These are phyloP conservation scores for Xylariaceae sp. DNA, from an alignment of 2,329 filamentous ascomycete genomes.

Conservation along the genomic window DNA sequence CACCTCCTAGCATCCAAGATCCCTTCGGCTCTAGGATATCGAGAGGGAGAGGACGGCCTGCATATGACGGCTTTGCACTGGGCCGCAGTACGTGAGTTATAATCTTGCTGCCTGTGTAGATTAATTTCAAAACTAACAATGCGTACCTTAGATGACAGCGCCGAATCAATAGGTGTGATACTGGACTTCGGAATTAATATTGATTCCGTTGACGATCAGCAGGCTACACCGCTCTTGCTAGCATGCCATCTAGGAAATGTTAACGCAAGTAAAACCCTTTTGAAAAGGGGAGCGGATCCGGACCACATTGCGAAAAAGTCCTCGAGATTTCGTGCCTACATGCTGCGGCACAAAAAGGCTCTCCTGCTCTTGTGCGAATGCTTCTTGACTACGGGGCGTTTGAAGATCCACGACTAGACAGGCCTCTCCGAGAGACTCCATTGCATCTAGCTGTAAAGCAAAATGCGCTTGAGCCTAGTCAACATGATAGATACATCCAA, in stretches of 20 bases:
- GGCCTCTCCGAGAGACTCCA: neutral
- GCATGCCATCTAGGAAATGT: neutral
- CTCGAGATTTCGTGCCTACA: neutral
- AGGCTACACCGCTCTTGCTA: too few species aligned
- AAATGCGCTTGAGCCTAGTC: too few species aligned
- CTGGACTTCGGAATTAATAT: neutral
- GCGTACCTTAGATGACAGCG: neutral
- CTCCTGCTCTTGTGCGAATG: neutral
- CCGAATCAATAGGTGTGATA: neutral
- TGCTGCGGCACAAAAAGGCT: neutral
- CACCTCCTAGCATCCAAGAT: too few species aligned
- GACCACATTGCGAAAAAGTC: neutral
- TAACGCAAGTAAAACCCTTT: neutral
- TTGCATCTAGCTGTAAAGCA: too few species aligned
- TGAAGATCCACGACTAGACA: neutral
- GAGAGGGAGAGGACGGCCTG: neutral
- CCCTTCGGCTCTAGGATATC: too few species aligned
- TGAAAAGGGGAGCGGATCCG: neutral
- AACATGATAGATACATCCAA: too few species aligned
- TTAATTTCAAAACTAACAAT: neutral
- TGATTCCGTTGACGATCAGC: neutral
- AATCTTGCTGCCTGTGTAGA: neutral
- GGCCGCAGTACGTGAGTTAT: too few species aligned
- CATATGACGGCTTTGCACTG: too few species aligned
- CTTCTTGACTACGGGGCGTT: neutral